Evolutionary conservation across 768 basidiomycete species (phyloP).

Genomic region (Lentinula sp.): DNA sequence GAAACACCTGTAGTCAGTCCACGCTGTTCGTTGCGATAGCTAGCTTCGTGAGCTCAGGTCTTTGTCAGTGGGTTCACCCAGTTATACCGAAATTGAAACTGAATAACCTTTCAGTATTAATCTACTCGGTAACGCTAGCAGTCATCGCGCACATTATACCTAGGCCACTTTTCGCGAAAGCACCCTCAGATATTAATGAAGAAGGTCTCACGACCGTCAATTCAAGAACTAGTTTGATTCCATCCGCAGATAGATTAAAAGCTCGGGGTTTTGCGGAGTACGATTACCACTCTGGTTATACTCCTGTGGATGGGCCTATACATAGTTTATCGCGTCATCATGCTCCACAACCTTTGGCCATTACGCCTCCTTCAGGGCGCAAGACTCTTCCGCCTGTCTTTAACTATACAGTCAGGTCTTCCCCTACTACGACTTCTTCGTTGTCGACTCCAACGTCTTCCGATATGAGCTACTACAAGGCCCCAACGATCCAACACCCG

Average conservation of each 20-base stretch:
- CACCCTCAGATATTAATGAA: background rate
- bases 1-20: slow-evolving; percentile 23
- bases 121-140: background rate
- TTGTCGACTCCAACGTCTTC: background rate
- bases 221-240: background rate
- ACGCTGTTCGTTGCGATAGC: slow-evolving; percentile 22
- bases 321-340: background rate
- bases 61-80: slow-evolving; percentile 21
- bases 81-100: background rate
- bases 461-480: background rate
- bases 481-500: background rate
- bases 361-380: background rate
- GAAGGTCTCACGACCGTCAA: background rate
- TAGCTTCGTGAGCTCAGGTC: slow-evolving; percentile 24
- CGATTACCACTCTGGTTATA: background rate
- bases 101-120: background rate
- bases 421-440: background rate
- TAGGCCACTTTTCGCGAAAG: background rate
- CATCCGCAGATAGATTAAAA: background rate
- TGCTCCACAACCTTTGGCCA: background rate
- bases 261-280: background rate
- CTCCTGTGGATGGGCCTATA: background rate
- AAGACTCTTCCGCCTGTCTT: background rate
- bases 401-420: background rate
- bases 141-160: slow-evolving; percentile 1